phyloP scores from a whole-genome alignment of 2,329 filamentous ascomycete genomes.

The Colletotrichum sp. region DNA sequence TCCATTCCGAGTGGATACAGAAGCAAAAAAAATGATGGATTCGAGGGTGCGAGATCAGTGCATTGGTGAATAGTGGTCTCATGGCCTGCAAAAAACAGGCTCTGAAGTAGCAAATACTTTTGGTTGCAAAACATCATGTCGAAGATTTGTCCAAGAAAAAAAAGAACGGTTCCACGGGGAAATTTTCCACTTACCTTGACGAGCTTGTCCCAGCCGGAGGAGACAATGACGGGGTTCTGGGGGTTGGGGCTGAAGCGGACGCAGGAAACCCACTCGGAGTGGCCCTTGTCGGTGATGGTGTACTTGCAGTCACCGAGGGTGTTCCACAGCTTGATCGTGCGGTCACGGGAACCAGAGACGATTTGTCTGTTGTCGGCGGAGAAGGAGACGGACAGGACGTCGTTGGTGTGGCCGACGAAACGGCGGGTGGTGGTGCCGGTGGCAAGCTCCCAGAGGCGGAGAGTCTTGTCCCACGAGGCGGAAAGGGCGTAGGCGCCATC shows the following conservation, averaged over 20 bases:
- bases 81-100: constrained; percentile 78
- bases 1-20: not conserved
- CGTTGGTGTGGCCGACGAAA: constrained; percentile 99
- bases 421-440: constrained; percentile 96
- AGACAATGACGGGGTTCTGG: constrained; percentile 99
- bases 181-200: constrained; percentile 85
- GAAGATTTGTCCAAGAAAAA: constrained; percentile 30
- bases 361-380: constrained; percentile 99
- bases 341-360: constrained; percentile 97
- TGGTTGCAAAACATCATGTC: constrained; percentile 89
- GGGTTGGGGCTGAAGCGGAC: constrained; percentile 99
- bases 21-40: not conserved
- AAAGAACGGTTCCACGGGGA: not conserved
- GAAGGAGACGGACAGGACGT: constrained; percentile 99
- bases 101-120: constrained; percentile 99
- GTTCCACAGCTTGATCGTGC: constrained; percentile 99
- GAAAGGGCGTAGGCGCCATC: constrained; percentile 99
- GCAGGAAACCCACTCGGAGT: constrained; percentile 99
- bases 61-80: constrained; percentile 96
- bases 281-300: constrained; percentile 99
- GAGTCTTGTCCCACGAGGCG: constrained; percentile 99
- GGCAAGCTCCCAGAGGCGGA: constrained; percentile 98
- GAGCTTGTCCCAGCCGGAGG: constrained; percentile 98
- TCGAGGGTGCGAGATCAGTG: constrained; percentile 68
- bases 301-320: constrained; percentile 99